Base-by-base conservation (phyloP, 176 grass and related monocot species). In the Lolium perenne region DNA sequence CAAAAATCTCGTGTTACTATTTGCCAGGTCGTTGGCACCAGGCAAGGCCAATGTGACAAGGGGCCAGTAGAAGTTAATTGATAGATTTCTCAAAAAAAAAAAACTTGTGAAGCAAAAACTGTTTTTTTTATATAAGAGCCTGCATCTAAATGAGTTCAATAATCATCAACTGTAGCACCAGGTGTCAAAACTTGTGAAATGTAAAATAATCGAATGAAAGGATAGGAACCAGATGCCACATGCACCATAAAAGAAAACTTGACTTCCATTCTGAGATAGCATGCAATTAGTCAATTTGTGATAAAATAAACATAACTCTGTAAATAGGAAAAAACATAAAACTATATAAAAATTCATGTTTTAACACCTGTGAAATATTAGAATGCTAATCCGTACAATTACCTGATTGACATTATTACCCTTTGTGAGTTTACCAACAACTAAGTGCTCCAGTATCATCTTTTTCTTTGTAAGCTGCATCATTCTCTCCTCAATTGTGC, bases 401-500 rank as follows among this genome's bases (percentile, higher is more conserved):
- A 94, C 97, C 94, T 99, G 97, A 86, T 98, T 98, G 61, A 99
- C 94, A 80, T 84, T 91, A 76, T 61, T 91, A 73, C 89, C 85
- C 86, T 99, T 95, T 14, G 97, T 99, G 73, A 97, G 94, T 83
- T 89, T 82, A 54, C 97, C 97, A 85, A 99, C 94, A 90, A 99
- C 92, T 83, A 99, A 90, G 90, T 99, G 94, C 77, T 99, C 97
- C 77, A 99, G 77, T 76, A 99, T 82, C 92, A 97, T 99, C 85
- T 99, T 99, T 86, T 99, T 99, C 85, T 97, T 97, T 49, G 97
- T 97, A 86, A 99, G 90, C 53, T 99, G 94, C 97, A 99, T 99
- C 97, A 99, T 99, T 66, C 97, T 85, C 84, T 99, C 97, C 92
- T 99, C 97, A 70, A 99, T 99, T 72, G 97, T 99, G 81, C 94